Conservation (phyloP, 345 rosid species). For the Iberis pinnata region DNA sequence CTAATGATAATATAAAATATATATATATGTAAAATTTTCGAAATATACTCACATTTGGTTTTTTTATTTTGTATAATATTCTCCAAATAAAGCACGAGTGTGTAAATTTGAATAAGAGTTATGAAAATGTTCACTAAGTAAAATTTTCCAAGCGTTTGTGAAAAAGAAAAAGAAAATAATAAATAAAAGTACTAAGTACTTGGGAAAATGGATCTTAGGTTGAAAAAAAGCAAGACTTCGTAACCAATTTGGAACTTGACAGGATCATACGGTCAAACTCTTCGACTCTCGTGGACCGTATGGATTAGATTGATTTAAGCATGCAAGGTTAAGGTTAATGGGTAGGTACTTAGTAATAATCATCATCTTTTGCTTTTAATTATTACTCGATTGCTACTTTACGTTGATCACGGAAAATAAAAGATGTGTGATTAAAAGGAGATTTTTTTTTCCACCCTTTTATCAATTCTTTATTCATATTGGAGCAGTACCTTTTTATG, state of each 20-base stretch:
- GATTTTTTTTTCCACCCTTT: neutral
- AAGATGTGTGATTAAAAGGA: slow-evolving; percentile 2
- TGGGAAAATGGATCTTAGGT: slow-evolving; percentile 21
- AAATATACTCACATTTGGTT: no score
- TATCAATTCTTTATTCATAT: neutral
- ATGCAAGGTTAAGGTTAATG: slow-evolving; percentile 12
- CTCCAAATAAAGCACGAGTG: no score
- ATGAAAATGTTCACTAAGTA: no score
- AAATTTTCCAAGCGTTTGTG: neutral
- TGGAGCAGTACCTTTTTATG: neutral
- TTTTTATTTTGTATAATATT: no score
- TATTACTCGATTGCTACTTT: slow-evolving; percentile 1
- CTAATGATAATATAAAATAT: no score
- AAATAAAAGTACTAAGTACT: slow-evolving; percentile 6
- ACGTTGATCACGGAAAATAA: slow-evolving; percentile 21
- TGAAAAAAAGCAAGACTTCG: slow-evolving; percentile 24
- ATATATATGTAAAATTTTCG: no score
- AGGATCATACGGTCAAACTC: slow-evolving; percentile 22
- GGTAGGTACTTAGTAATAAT: slow-evolving; percentile 17
- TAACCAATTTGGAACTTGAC: slow-evolving; percentile 21
- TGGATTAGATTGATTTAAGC: slow-evolving; percentile 11
- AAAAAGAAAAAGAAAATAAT: neutral
- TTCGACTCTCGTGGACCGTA: slow-evolving; percentile 30
- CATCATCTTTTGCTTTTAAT: slow-evolving; percentile 14
- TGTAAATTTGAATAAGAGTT: neutral